A percentile compares a stretch with the other conserved stretches of the same genome.
phyloP scores from a whole-genome alignment of 2,329 filamentous ascomycete species.

The Fusarium setosum region DNA sequence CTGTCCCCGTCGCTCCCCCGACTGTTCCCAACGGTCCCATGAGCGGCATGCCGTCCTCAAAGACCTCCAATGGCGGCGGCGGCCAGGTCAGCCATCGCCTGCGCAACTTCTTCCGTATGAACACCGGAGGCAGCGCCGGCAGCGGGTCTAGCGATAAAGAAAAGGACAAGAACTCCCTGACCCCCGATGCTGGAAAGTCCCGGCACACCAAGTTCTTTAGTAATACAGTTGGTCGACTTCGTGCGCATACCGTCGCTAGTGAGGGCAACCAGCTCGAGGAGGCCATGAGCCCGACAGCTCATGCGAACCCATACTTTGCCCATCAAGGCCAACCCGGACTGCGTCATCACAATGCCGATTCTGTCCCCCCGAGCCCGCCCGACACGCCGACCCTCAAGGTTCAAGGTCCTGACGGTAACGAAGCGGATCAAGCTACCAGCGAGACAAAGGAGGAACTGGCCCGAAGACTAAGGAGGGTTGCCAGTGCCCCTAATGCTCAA shows the following conservation, averaged over 20 bases:
- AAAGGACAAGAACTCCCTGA: constrained; percentile 45
- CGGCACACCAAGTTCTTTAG: constrained; percentile 91
- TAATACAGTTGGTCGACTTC: constrained; percentile 84
- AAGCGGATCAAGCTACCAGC: constrained; percentile 75
- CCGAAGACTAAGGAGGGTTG: constrained; percentile 90
- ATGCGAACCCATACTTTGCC: constrained; percentile 96
- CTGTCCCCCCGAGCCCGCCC: constrained; percentile 90
- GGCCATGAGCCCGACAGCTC: constrained; percentile 87
- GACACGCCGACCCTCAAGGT: constrained; percentile 86
- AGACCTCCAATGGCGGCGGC: constrained; percentile 61
- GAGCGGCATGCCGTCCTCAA: constrained; percentile 62
- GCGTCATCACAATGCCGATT: constrained; percentile 94
- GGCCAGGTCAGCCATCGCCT: constrained; percentile 75
- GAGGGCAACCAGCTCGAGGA: constrained; percentile 94
- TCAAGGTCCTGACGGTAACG: constrained; percentile 72
- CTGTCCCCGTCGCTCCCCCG: constrained; percentile 14
- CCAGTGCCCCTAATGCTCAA: constrained; percentile 96
- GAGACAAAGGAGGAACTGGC: constrained; percentile 95
- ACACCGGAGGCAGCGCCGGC: constrained; percentile 54
- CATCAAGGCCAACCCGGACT: constrained; percentile 95
- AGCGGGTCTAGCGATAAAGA: constrained; percentile 52
- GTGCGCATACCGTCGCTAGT: constrained; percentile 90
- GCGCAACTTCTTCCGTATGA: constrained; percentile 79
- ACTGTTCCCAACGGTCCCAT: constrained; percentile 14
- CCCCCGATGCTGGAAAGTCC: constrained; percentile 62